phyloP scores from a whole-genome alignment of 805 yeast species.

The Hanseniaspora hatyaiensis region DNA sequence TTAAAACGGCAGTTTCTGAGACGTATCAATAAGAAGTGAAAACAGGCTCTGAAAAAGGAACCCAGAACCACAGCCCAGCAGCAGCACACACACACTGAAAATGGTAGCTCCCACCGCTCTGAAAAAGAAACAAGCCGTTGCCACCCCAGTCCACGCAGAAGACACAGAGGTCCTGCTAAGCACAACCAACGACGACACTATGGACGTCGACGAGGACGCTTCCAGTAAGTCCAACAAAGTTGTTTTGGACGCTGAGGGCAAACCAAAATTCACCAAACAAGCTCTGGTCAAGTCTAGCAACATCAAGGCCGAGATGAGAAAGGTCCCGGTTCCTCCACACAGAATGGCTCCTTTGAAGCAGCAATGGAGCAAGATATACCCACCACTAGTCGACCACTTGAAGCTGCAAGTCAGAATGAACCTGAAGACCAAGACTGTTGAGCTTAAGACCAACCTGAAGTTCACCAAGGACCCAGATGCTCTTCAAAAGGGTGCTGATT shows the following conservation, averaged over 20 bases:
- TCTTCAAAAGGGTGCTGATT: constrained; percentile 94
- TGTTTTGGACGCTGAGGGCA: constrained; percentile 64
- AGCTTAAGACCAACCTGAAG: constrained; percentile 66
- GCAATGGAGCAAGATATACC: constrained; percentile 87
- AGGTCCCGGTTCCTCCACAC: constrained; percentile 91
- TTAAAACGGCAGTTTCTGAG: too few relatives aligned
- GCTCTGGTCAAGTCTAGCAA: constrained; percentile 44
- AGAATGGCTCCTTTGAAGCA: constrained; percentile 87
- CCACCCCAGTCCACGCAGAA: neutral
- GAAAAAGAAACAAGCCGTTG: constrained; percentile 3
- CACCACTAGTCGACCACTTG: constrained; percentile 88
- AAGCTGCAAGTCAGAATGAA: constrained; percentile 96
- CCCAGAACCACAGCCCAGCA: neutral
- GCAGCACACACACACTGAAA: neutral
- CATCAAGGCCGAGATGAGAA: constrained; percentile 75
- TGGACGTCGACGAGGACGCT: constrained; percentile 21
- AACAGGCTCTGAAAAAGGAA: too few relatives aligned
- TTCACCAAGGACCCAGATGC: constrained; percentile 86
- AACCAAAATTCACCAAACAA: constrained; percentile 73
- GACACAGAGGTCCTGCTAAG: constrained; percentile 26
- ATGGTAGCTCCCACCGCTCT: constrained; percentile 18
- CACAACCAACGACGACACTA: constrained; percentile 30
- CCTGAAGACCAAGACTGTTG: constrained; percentile 73
- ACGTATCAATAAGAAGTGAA: too few relatives aligned
- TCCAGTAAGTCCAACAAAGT: constrained; percentile 23